Conservation (phyloP, 495 filamentous ascomycete genomes). For the Aspergillus conjunctus region DNA sequence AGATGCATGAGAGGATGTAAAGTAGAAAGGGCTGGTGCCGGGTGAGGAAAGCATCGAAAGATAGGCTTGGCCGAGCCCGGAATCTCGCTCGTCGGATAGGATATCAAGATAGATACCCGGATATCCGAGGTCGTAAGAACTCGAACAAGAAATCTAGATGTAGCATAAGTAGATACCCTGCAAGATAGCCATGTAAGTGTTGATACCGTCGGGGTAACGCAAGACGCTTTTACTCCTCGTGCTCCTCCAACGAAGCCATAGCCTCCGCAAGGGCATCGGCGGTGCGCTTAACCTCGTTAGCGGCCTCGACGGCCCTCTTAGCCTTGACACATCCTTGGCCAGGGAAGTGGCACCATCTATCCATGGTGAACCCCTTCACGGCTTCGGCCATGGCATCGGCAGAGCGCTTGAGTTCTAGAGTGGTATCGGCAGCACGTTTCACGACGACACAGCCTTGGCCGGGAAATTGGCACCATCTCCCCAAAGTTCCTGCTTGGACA, state of each 20-base stretch:
- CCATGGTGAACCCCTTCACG: conserved; percentile 37
- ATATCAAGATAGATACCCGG: background rate
- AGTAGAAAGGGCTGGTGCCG: background rate
- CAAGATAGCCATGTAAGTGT: background rate
- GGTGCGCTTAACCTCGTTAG: conserved; percentile 40
- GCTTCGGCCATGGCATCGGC: conserved; percentile 54
- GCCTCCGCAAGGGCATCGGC: conserved; percentile 44
- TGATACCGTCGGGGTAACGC: background rate
- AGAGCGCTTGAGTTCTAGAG: conserved; percentile 48
- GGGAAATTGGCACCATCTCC: conserved; percentile 40
- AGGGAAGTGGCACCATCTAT: conserved; percentile 42
- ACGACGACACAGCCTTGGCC: conserved; percentile 36
- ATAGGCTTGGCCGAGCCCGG: background rate
- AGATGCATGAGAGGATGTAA: no score
- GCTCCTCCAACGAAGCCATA: conserved; percentile 35
- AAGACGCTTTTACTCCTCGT: background rate
- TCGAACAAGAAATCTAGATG: background rate
- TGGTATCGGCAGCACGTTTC: conserved; percentile 39
- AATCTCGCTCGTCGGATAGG: background rate
- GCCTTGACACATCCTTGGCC: conserved; percentile 49
- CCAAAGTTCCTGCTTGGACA: conserved; percentile 38
- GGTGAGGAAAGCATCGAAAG: background rate
- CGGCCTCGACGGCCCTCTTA: conserved; percentile 49
- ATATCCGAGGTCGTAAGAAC: background rate
- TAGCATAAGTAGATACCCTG: background rate